Evolutionary conservation across 352 stramenopile genomes (phyloP).

Genomic region (Phytophthora boehmeriae): DNA sequence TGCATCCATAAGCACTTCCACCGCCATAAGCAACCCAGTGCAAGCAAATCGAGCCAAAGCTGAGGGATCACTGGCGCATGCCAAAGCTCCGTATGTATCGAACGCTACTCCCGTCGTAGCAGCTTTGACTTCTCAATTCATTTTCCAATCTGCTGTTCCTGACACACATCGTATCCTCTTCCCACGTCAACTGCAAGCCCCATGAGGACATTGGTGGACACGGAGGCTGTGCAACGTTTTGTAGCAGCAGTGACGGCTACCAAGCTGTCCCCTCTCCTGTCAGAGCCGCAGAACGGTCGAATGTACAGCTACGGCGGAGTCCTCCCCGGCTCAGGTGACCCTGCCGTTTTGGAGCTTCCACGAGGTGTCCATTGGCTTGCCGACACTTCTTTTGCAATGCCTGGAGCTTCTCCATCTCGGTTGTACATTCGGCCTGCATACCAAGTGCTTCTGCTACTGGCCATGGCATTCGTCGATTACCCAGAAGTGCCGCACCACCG

Average conservation of each 20-base stretch:
- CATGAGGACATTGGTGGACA: conserved; percentile 13
- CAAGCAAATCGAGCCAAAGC: conserved; percentile 27
- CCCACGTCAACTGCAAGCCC: not conserved
- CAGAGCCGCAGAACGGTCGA: conserved; percentile 21
- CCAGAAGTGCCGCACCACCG: conserved; percentile 23
- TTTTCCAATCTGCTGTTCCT: conserved; percentile 14
- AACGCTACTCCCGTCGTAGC: not conserved
- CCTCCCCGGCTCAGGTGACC: conserved; percentile 18
- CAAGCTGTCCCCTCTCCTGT: conserved; percentile 11
- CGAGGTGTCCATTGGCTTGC: conserved; percentile 17
- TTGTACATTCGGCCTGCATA: conserved; percentile 39
- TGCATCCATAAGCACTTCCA: not conserved
- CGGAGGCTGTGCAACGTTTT: conserved; percentile 21
- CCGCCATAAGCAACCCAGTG: conserved; percentile 2
- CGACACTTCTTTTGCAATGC: not conserved
- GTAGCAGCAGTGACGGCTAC: conserved; percentile 9
- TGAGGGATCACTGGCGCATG: conserved; percentile 20
- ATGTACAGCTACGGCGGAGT: conserved; percentile 24
- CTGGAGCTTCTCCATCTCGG: conserved; percentile 3
- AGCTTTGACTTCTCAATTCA: conserved; percentile 1
- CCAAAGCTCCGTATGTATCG: too few species aligned
- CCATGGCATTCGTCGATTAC: conserved; percentile 34
- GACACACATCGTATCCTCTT: not conserved
- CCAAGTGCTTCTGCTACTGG: conserved; percentile 26
- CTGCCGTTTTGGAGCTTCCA: conserved; percentile 23